Evolutionary conservation across 768 basidiomycete species (phyloP), one percentile per base, ranked within the genome.

Genomic region (Rhizopogon vinicolor): DNA sequence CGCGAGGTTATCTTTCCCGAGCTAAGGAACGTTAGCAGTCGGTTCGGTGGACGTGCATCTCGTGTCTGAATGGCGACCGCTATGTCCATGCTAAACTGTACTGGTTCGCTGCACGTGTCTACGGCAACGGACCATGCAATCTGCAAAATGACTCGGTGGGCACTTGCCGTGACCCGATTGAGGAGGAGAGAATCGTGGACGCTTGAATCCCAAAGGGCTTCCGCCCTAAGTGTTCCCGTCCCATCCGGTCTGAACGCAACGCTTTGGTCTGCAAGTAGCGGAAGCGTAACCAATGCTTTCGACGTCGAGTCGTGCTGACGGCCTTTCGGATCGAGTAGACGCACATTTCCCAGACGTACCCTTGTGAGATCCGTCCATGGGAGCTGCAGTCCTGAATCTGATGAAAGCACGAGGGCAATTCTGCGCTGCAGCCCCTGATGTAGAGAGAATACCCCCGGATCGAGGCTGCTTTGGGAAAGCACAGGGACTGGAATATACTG

Each of bases 361-460:
- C 83, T 86, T 1, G 82, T 83, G 40, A 97, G 75, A 57, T 87
- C 85, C 22, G 80, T 79, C 95, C 94, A 98, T 1, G 91, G 91
- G 51, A 98, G 79, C 60, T 95, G 89, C 41, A 80, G 82, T 1
- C 96, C 96, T 12, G 96, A 96, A 65, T 92, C 88, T 51, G 91
- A 96, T 14, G 84, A 85, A 33, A 98, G 75, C 0, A 81, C 82
- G 55, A 99, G 70, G 37, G 80, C 72, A 49, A 99, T 71, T 12
- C 91, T 84, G 19, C 97, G 80, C 67, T 99, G 97, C 25, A 98
- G 72, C 28, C 97, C 97, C 73, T 99, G 97, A 63, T 91, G 94
- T 18, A 98, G 77, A 56, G 83, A 84, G 72, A 97, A 96, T 52
- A 83, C 84, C 14, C 94, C 93, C 5, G 88, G 83, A 68, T 96